Conservation (phyloP, 192 early-diverging fungal species). For the Radiomyces spectabilis region DNA sequence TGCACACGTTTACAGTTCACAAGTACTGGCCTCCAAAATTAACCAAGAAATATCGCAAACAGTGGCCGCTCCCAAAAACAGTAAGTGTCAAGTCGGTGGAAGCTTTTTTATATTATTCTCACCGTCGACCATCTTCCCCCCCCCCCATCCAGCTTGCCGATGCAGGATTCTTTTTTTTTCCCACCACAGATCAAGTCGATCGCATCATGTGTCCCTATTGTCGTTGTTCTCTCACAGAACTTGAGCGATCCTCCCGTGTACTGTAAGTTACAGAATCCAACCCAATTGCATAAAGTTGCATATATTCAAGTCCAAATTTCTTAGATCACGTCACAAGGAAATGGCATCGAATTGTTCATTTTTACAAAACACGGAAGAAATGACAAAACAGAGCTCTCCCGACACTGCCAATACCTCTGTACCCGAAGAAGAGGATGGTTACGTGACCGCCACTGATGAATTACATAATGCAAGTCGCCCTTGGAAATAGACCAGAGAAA, state of each 20-base stretch:
- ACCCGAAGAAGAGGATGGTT: not conserved
- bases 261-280: not conserved
- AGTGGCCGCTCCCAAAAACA: not conserved
- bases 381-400: not conserved
- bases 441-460: not conserved
- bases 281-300: not conserved
- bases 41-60: not conserved
- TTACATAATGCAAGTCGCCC: not conserved
- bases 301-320: not conserved
- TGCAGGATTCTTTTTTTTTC: slow-evolving; percentile 6
- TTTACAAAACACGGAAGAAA: not conserved
- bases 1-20: slow-evolving; percentile 3
- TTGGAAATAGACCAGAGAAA: not conserved
- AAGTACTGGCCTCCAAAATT: slow-evolving; percentile 1
- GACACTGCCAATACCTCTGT: not conserved
- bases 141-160: slow-evolving; percentile 3
- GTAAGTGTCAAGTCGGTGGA: not conserved
- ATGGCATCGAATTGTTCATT: too few species aligned
- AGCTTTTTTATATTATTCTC: not conserved
- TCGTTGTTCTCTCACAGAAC: not conserved
- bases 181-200: not conserved
- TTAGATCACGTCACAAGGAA: not conserved
- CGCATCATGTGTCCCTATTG: slow-evolving; percentile 10
- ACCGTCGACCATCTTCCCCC: not conserved
- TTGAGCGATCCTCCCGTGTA: not conserved